Evolutionary conservation across 2,329 filamentous ascomycete species (phyloP).

Genomic region (Arthrinium phaeospermum): DNA sequence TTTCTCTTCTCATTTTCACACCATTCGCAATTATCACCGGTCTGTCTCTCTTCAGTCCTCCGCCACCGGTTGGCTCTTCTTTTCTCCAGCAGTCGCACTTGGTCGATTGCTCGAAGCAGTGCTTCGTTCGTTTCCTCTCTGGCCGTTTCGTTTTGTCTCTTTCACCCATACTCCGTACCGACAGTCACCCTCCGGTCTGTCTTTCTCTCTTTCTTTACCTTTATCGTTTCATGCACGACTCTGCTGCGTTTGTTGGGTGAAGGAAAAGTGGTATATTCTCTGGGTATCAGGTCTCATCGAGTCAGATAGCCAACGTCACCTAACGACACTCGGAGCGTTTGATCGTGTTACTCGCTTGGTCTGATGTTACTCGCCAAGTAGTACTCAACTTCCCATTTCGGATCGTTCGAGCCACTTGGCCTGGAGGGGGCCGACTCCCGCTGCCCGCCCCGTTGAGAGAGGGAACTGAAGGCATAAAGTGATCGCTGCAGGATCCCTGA

Average conservation of each 20-base stretch:
- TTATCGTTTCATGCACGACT: background rate
- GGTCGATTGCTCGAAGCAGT: slow-evolving; percentile 7
- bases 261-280: background rate
- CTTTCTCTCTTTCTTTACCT: background rate
- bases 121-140: background rate
- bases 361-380: background rate
- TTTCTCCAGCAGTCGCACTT: background rate
- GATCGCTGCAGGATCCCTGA: background rate
- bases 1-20: background rate
- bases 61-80: background rate
- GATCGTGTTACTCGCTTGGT: background rate
- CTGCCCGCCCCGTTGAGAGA: background rate
- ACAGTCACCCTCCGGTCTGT: background rate
- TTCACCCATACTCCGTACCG: background rate
- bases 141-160: background rate
- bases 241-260: background rate
- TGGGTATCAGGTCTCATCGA: too few relatives aligned
- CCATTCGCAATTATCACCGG: background rate
- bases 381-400: background rate
- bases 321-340: background rate
- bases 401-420: background rate
- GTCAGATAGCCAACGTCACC: background rate
- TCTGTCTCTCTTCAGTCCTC: background rate
- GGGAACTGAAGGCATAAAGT: background rate
- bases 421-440: background rate